These are phyloP conservation scores for Tephrocybe sp. DNA, from an alignment of 768 basidiomycete genomes.

Conservation along the genomic window DNA sequence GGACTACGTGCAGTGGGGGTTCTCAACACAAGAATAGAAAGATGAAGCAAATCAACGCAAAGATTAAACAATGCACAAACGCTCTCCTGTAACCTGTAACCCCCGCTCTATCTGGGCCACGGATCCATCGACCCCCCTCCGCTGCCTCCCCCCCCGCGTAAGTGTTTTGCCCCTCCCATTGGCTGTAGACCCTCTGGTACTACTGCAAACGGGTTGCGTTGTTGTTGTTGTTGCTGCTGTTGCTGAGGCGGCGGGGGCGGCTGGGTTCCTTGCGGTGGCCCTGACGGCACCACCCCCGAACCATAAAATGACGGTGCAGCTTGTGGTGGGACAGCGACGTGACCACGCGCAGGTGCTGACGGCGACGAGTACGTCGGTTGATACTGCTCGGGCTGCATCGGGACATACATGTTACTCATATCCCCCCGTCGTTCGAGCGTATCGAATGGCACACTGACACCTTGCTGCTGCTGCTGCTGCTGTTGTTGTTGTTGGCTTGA, in stretches of 20 bases:
- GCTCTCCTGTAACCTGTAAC: not conserved
- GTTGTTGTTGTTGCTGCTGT: constrained; percentile 24
- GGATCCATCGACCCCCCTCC: constrained; percentile 46
- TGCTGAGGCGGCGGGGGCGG: not conserved
- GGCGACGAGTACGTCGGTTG: constrained; percentile 50
- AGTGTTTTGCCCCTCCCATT: constrained; percentile 46
- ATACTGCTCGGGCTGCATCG: constrained; percentile 83
- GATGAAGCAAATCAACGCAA: constrained; percentile 9
- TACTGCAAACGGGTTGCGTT: constrained; percentile 41
- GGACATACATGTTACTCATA: constrained; percentile 69
- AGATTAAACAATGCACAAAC: not conserved
- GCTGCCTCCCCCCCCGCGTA: constrained; percentile 50
- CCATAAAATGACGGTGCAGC: constrained; percentile 70
- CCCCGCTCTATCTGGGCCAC: constrained; percentile 62
- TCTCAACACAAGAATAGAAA: constrained; percentile 7
- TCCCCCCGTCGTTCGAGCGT: constrained; percentile 61
- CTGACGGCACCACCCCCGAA: constrained; percentile 50
- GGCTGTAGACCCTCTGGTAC: constrained; percentile 37
- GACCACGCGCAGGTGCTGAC: constrained; percentile 32
- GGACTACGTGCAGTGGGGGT: not conserved
- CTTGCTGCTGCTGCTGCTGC: constrained; percentile 18
- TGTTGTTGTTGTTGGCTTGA: constrained; percentile 35
- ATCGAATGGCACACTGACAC: constrained; percentile 47
- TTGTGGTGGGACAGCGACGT: constrained; percentile 49
- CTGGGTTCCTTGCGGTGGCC: constrained; percentile 31